Conservation (phyloP, 108 stramenopile genomes). For the Skeletonema menzelii region DNA sequence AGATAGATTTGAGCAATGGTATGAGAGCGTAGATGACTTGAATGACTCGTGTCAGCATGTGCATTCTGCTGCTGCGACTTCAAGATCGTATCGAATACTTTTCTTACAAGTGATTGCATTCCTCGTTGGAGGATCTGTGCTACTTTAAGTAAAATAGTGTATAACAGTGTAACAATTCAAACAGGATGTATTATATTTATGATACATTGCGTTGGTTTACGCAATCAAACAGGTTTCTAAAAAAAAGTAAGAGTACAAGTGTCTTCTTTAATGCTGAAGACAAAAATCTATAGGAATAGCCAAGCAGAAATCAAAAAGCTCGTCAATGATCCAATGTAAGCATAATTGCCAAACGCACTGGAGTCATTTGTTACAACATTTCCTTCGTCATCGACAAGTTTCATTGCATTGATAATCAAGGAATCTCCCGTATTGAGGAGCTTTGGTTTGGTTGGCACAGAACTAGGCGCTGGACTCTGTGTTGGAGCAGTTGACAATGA, state of each 20-base stretch:
- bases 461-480: neutral
- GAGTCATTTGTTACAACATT: neutral
- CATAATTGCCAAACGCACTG: neutral
- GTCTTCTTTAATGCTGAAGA: neutral
- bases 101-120: neutral
- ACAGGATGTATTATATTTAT: neutral
- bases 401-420: neutral
- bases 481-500: neutral
- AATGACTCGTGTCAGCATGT: slow-evolving; percentile 15
- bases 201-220: neutral
- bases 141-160: neutral
- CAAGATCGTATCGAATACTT: neutral
- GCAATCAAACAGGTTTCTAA: neutral
- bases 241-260: neutral
- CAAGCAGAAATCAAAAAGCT: neutral
- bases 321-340: neutral
- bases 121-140: neutral
- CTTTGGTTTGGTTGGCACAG: neutral
- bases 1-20: slow-evolving; percentile 27
- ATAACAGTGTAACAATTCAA: neutral
- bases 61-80: neutral
- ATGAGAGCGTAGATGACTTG: slow-evolving; percentile 10
- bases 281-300: neutral
- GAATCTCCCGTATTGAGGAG: neutral
- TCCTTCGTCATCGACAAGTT: neutral